Conservation (phyloP, 2,329 filamentous ascomycete genomes). For the Talaromyces verruculosus region DNA sequence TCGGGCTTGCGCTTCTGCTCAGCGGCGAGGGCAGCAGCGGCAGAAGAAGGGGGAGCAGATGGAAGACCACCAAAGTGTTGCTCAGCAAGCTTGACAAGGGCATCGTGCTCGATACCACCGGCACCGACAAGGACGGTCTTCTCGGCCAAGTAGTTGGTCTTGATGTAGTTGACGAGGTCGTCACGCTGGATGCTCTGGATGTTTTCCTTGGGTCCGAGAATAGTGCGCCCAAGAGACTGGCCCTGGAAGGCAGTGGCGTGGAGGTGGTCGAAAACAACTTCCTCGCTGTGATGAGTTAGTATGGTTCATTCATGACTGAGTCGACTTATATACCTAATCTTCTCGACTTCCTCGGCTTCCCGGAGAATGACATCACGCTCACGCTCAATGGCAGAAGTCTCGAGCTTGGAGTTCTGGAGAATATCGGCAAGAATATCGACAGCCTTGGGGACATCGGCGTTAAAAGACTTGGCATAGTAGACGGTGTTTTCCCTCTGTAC, state of each 20-base stretch:
- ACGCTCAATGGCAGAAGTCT: constrained; percentile 86
- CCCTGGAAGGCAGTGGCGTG: constrained; percentile 97
- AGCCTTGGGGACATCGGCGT: constrained; percentile 91
- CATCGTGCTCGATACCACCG: constrained; percentile 87
- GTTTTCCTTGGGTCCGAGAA: constrained; percentile 96
- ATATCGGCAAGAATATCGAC: constrained; percentile 99
- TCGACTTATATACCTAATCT: constrained; percentile 45
- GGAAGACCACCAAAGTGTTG: constrained; percentile 87
- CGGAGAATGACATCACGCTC: constrained; percentile 98
- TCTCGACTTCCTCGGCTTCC: constrained; percentile 99
- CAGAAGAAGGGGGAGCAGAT: constrained; percentile 69
- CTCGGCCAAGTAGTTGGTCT: constrained; percentile 99
- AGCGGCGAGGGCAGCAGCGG: constrained; percentile 69
- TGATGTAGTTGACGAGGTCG: constrained; percentile 94
- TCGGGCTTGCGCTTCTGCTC: constrained; percentile 82
- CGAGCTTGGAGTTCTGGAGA: constrained; percentile 98
- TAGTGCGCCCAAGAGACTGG: constrained; percentile 95
- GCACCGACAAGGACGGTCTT: constrained; percentile 98
- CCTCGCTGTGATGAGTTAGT: constrained; percentile 70
- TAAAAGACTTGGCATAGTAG: constrained; percentile 99
- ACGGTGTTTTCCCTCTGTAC: constrained; percentile 94
- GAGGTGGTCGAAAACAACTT: constrained; percentile 98
- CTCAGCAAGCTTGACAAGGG: constrained; percentile 94
- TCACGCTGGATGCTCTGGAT: constrained; percentile 92
- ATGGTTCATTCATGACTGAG: neutral